These are phyloP conservation scores for Colletotrichum chlorophyti DNA, from an alignment of 2,329 filamentous ascomycete genomes.

Conservation along the genomic window DNA sequence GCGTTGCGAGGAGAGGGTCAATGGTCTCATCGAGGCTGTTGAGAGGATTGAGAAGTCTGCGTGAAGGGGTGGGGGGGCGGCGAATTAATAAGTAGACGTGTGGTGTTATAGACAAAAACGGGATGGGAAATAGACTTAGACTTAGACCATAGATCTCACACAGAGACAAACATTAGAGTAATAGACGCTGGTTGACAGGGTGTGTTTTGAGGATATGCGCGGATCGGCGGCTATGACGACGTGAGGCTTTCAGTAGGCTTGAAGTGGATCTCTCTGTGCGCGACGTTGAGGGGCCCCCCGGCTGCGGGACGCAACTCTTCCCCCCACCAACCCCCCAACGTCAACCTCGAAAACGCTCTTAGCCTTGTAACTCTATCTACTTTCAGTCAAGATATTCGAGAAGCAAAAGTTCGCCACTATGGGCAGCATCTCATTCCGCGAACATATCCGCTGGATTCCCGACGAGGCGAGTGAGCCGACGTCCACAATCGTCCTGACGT, in stretches of 20 bases:
- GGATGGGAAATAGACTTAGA: constrained; percentile 1
- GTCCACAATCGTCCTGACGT: constrained; percentile 69
- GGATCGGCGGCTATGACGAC: constrained; percentile 1
- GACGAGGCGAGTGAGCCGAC: constrained; percentile 63
- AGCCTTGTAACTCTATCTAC: too few relatives aligned
- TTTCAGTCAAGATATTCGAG: too few relatives aligned
- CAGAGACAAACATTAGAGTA: neutral
- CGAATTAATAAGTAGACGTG: neutral
- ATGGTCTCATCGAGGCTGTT: constrained; percentile 14
- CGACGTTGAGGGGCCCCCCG: neutral
- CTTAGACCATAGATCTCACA: constrained; percentile 18
- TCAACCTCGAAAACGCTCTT: too few relatives aligned
- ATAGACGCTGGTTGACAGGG: neutral
- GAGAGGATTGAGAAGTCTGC: constrained; percentile 19
- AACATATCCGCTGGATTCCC: constrained; percentile 65
- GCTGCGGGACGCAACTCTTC: neutral
- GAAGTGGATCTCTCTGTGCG: constrained; percentile 15
- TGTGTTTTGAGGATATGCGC: neutral
- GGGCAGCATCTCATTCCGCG: constrained; percentile 61
- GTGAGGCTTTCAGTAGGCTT: constrained; percentile 5
- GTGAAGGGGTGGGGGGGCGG: neutral
- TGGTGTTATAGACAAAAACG: neutral
- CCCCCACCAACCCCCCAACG: too few relatives aligned
- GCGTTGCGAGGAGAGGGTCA: constrained; percentile 30
- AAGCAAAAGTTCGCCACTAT: too few relatives aligned